Conservation (phyloP, 1,139 yeast genomes). For the Tardiomyces digboiensis region DNA sequence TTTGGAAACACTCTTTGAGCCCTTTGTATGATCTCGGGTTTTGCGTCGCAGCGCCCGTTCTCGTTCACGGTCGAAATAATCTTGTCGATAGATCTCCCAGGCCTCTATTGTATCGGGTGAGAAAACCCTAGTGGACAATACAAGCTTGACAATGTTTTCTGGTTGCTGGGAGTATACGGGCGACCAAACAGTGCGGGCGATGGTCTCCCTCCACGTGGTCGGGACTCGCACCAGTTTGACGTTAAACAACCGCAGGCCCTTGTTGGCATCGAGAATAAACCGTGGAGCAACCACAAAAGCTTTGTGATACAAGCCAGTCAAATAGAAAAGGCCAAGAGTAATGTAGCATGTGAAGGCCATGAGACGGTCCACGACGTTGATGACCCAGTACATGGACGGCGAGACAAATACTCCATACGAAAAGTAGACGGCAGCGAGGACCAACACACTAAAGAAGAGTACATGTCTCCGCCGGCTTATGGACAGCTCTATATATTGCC, state of each 20-base stretch:
- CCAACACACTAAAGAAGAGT: constrained; percentile 49
- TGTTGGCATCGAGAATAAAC: constrained; percentile 72
- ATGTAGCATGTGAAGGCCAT: constrained; percentile 56
- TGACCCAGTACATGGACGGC: constrained; percentile 26
- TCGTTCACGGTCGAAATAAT: constrained; percentile 86
- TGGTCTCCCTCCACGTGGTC: constrained; percentile 43
- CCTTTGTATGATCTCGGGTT: not conserved
- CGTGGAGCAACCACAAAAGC: constrained; percentile 76
- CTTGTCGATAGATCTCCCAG: constrained; percentile 92
- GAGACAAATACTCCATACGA: constrained; percentile 21
- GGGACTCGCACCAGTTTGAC: constrained; percentile 65
- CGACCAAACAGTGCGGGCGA: constrained; percentile 15
- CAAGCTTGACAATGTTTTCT: constrained; percentile 56
- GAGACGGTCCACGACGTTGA: constrained; percentile 39
- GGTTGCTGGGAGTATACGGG: constrained; percentile 9
- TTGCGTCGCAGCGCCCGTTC: constrained; percentile 38
- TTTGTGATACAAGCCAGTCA: constrained; percentile 83
- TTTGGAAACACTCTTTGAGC: not conserved
- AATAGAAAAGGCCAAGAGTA: constrained; percentile 66
- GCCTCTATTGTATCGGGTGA: constrained; percentile 80
- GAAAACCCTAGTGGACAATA: constrained; percentile 73
- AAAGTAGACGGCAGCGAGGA: constrained; percentile 22
- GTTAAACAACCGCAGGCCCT: constrained; percentile 78
- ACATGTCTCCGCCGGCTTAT: constrained; percentile 65
- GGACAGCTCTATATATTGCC: constrained; percentile 67